Evolutionary conservation across 1,139 yeast genomes (phyloP).

Genomic region (Sugiyamaella xylanicola): DNA sequence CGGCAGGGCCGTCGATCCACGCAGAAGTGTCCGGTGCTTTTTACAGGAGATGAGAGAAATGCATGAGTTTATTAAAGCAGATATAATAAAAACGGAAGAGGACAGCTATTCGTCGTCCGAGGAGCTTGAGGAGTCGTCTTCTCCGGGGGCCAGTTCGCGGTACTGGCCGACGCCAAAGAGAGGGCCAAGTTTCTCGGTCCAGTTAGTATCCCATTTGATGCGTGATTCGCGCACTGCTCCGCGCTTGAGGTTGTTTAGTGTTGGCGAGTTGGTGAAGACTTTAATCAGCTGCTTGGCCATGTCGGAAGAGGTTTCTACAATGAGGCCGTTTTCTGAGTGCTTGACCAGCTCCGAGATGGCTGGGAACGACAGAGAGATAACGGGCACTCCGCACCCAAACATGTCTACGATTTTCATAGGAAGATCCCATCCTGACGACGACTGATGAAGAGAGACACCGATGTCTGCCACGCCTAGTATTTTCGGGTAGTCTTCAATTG

Average conservation of each 20-base stretch:
- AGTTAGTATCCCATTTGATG: constrained; percentile 73
- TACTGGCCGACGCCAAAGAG: constrained; percentile 45
- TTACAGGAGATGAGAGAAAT: too few relatives aligned
- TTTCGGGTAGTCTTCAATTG: constrained; percentile 76
- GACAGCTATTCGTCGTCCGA: constrained; percentile 5
- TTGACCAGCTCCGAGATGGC: constrained; percentile 50
- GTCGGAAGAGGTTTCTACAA: constrained; percentile 49
- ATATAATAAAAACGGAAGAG: background rate
- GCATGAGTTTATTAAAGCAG: too few relatives aligned
- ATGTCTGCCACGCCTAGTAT: constrained; percentile 77
- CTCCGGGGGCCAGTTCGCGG: constrained; percentile 19
- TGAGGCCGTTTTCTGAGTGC: constrained; percentile 50
- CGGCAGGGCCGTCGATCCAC: too few relatives aligned
- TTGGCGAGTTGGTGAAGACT: constrained; percentile 49
- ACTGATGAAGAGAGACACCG: constrained; percentile 86
- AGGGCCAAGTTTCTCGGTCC: constrained; percentile 54
- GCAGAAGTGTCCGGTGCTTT: too few relatives aligned
- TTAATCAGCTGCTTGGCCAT: constrained; percentile 54
- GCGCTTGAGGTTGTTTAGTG: constrained; percentile 47
- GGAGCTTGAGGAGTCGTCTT: constrained; percentile 14
- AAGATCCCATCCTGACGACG: constrained; percentile 89
- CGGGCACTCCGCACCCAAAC: constrained; percentile 97
- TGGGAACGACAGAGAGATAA: constrained; percentile 71
- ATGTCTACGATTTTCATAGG: constrained; percentile 98
- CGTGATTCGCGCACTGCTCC: constrained; percentile 76